Base-by-base conservation (phyloP, 371 early-diverging fungal genomes). In the Circinella minor region DNA sequence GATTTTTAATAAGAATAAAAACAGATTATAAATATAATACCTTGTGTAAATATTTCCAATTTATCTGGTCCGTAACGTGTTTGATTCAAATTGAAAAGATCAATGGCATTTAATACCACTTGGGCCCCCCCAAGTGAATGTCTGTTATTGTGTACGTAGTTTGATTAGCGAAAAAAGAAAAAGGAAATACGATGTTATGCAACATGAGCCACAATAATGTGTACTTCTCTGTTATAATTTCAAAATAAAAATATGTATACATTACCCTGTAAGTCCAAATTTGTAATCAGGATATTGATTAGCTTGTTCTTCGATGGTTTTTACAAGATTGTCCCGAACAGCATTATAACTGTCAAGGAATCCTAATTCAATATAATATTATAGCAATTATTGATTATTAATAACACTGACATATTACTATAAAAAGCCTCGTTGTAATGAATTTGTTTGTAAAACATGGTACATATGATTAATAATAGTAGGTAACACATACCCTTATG, bases 51-150 rank as follows among this genome's bases (percentile, higher is more conserved):
- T 4, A 63, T 9, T 47, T 39, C 18, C 11, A 63, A 27, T 0
- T 47, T 63, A 27, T 20, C 15, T 9, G 14, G 27, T 7, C 63
- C 69, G 18, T 67, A 68, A 27, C 34, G 57, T n/a, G 34, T 6
- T 57, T 1, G 1, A 9, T 57, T 34, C 9, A 34, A 17, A n/a
- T 74, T 71, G 59, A 71, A 68, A 34, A 74, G 70, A 57, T 74
- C 74, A 55, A 74, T 14, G 0, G 74, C 74, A 61, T 62, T 63
- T 9, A 74, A 55, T 14, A 70, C 60, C 10, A 68, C 74, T n/a
- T 55, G 27, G 27, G 74, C 74, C 34, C 74, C 74, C 36, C 74
- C 74, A 4, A 74, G 62, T 4, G 74, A 74, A 59, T 73, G 73
- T 15, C 63, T 63, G 17, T 18, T n/a, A 64, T 8, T 55, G 10